phyloP scores from a whole-genome alignment of 2,329 filamentous ascomycete species.

The Xylaria sp. region DNA sequence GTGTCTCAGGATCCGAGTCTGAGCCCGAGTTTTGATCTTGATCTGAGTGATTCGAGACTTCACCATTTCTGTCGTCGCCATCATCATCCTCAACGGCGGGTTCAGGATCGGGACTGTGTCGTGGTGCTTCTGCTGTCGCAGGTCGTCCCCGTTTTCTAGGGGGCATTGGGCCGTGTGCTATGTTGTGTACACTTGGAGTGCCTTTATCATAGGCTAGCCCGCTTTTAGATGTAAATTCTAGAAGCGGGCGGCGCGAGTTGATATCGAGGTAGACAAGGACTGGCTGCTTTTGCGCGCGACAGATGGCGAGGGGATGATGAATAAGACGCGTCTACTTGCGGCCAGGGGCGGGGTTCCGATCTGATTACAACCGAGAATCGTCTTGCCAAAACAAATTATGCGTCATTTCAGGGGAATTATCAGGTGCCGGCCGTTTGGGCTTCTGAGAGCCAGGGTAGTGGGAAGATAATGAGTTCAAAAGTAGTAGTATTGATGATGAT shows the following conservation, averaged over 20 bases:
- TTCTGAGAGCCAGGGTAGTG: neutral
- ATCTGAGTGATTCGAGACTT: conserved; percentile 8
- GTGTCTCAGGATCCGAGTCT: conserved; percentile 13
- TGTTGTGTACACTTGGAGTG: neutral
- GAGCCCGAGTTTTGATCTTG: neutral
- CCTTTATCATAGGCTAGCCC: neutral
- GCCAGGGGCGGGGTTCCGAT: too few species aligned
- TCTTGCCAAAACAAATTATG: neutral
- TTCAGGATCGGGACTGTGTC: conserved; percentile 15
- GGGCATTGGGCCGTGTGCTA: conserved; percentile 39
- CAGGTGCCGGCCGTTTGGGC: neutral
- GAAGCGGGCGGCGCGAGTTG: neutral
- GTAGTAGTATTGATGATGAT: neutral
- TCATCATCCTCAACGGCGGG: conserved; percentile 8
- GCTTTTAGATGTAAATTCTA: neutral
- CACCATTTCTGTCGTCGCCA: neutral
- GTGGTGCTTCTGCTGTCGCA: conserved; percentile 29
- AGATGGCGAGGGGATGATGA: neutral
- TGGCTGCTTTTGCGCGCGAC: neutral
- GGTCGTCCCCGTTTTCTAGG: conserved; percentile 41
- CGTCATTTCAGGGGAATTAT: neutral
- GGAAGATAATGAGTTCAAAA: neutral
- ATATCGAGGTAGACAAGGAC: neutral
- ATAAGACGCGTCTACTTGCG: conserved; percentile 25
- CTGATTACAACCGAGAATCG: too few species aligned